These are phyloP conservation scores for Rhizopus delemar DNA, from an alignment of 371 early-diverging fungal genomes.

Conservation along the genomic window DNA sequence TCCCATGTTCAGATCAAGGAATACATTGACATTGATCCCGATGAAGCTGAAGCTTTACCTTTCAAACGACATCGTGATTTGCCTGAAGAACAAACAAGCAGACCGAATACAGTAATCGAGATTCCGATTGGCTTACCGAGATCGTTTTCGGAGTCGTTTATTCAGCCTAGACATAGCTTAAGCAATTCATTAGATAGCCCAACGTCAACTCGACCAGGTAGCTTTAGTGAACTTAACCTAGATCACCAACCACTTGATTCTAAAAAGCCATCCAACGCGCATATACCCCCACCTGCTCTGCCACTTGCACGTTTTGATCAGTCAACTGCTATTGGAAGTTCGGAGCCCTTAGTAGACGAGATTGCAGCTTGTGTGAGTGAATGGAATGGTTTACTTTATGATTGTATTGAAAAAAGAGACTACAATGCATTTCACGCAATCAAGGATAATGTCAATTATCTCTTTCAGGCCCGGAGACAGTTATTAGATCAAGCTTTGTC, in stretches of 20 bases:
- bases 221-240: slow-evolving; percentile 21
- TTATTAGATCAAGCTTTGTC: slow-evolving; percentile 67
- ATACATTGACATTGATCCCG: slow-evolving; percentile 41
- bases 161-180: slow-evolving; percentile 2
- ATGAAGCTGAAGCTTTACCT: slow-evolving; percentile 18
- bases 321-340: slow-evolving; percentile 55
- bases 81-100: slow-evolving; percentile 3
- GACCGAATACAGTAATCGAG: slow-evolving; percentile 19
- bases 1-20: slow-evolving; percentile 60
- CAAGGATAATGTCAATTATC: slow-evolving; percentile 56
- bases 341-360: slow-evolving; percentile 72
- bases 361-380: slow-evolving; percentile 68
- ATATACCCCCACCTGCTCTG: slow-evolving; percentile 44
- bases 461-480: slow-evolving; percentile 69
- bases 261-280: slow-evolving; percentile 3
- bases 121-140: slow-evolving; percentile 22
- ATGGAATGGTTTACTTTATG: slow-evolving; percentile 62
- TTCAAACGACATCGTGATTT: background rate
- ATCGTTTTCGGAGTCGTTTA: slow-evolving; percentile 37
- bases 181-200: background rate
- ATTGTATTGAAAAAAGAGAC: slow-evolving; percentile 53
- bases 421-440: slow-evolving; percentile 60
- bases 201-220: slow-evolving; percentile 20
- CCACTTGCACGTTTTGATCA: slow-evolving; percentile 56
- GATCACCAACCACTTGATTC: slow-evolving; percentile 8